Percentiles rank a stretch among this genome's conserved stretches.
Conservation (phyloP, 257 asterid species). For the Galeopsis tetrahit region DNA sequence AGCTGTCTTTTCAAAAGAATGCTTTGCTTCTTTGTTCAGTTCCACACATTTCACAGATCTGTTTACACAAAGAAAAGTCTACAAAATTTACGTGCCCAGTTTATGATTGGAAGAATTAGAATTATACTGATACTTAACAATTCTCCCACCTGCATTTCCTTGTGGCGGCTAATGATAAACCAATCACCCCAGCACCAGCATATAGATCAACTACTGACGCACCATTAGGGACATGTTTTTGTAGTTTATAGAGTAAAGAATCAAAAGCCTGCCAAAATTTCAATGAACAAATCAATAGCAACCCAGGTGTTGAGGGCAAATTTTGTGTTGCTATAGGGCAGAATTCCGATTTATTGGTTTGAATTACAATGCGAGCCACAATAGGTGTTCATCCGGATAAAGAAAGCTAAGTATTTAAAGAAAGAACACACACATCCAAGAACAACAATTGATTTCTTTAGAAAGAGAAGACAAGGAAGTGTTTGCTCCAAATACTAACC, state of each 20-base stretch:
- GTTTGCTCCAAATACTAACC: slow-evolving; percentile 49
- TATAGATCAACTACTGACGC: slow-evolving; percentile 92
- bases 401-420: background rate
- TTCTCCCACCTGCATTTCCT: slow-evolving; percentile 80
- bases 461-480: slow-evolving; percentile 26
- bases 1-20: slow-evolving; percentile 83
- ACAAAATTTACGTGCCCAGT: background rate
- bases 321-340: slow-evolving; percentile 19
- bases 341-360: slow-evolving; percentile 1
- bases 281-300: slow-evolving; percentile 19
- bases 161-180: slow-evolving; percentile 79
- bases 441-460: slow-evolving; percentile 25
- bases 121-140: slow-evolving; percentile 26
- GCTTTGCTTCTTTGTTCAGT: slow-evolving; percentile 86
- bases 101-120: slow-evolving; percentile 26
- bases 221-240: slow-evolving; percentile 77
- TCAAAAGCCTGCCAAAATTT: slow-evolving; percentile 78
- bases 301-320: slow-evolving; percentile 16
- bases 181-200: slow-evolving; percentile 98
- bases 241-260: slow-evolving; percentile 76
- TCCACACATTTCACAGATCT: slow-evolving; percentile 97
- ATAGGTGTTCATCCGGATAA: slow-evolving; percentile 11
- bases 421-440: slow-evolving; percentile 22
- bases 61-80: slow-evolving; percentile 24
- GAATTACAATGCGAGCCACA: slow-evolving; percentile 11